Evolutionary conservation across 2,329 filamentous ascomycete genomes (phyloP).

Genomic region (Geosmithia putterillii): DNA sequence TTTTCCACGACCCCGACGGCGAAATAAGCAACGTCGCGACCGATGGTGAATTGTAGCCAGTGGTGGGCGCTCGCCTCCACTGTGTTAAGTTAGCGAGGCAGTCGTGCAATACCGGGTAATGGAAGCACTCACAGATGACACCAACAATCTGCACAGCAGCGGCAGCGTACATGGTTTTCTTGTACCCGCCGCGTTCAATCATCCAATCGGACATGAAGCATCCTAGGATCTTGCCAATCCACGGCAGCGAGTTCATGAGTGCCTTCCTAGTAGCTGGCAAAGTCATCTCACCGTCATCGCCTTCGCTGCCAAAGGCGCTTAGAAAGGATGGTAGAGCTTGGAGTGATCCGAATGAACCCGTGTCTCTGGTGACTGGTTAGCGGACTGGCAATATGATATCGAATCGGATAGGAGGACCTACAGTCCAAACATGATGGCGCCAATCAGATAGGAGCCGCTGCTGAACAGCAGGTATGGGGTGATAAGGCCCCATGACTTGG

Average conservation of each 20-base stretch:
- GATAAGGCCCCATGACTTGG: neutral
- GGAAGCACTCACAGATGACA: conserved; percentile 1
- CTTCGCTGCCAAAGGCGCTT: neutral
- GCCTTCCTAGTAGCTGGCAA: neutral
- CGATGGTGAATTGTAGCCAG: conserved; percentile 3
- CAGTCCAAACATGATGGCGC: conserved; percentile 3
- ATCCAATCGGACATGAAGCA: conserved; percentile 1
- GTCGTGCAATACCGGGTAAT: no score
- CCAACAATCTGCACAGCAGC: neutral
- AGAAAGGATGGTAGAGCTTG: conserved; percentile 2
- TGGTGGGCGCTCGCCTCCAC: neutral
- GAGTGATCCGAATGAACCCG: conserved; percentile 1
- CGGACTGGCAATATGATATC: neutral
- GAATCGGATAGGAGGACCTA: neutral
- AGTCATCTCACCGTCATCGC: neutral
- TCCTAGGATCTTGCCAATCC: conserved; percentile 2
- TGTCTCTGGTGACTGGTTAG: neutral
- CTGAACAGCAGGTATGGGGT: conserved; percentile 3
- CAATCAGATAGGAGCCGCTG: neutral
- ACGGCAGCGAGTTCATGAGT: conserved; percentile 2
- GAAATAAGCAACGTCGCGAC: conserved; percentile 1
- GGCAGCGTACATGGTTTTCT: conserved; percentile 3
- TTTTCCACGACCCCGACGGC: conserved; percentile 2
- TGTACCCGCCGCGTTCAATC: conserved; percentile 1
- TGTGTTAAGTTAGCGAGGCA: neutral